Conservation (phyloP, 2,329 filamentous ascomycete species). For the Epichloe coenophiala region DNA sequence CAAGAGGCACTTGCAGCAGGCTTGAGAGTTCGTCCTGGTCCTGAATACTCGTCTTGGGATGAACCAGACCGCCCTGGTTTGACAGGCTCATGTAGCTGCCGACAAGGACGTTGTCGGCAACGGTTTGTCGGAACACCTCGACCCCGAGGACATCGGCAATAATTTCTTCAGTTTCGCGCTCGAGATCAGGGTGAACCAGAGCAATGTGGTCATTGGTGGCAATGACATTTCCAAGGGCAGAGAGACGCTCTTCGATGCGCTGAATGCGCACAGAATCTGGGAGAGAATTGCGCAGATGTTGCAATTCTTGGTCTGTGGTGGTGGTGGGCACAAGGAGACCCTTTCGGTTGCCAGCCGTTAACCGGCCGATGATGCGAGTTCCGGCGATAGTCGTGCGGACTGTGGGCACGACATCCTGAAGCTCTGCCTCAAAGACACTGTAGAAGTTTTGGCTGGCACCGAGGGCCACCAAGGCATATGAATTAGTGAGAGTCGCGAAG, state of each 20-base stretch:
- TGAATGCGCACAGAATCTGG: constrained; percentile 89
- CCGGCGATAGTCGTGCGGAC: constrained; percentile 94
- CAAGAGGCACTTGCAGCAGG: constrained; percentile 86
- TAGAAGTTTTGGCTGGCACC: constrained; percentile 99
- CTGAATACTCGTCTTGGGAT: constrained; percentile 92
- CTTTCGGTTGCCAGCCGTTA: constrained; percentile 94
- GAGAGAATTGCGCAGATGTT: constrained; percentile 89
- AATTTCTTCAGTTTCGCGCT: constrained; percentile 97
- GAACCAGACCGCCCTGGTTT: constrained; percentile 92
- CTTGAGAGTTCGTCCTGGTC: constrained; percentile 95
- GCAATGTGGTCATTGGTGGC: constrained; percentile 95
- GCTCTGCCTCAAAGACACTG: constrained; percentile 93
- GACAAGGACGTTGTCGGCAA: constrained; percentile 92
- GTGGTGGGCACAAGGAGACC: constrained; percentile 91
- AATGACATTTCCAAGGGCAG: constrained; percentile 92
- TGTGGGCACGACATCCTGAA: constrained; percentile 94
- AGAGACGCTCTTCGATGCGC: constrained; percentile 92
- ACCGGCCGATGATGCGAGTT: constrained; percentile 85
- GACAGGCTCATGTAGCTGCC: constrained; percentile 93
- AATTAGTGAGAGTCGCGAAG: constrained; percentile 93
- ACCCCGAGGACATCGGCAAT: constrained; percentile 87
- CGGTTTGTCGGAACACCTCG: constrained; percentile 85
- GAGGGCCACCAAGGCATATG: constrained; percentile 85
- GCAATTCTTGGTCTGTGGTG: constrained; percentile 94
- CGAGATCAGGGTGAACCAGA: constrained; percentile 87